Base-by-base conservation (phyloP, 805 yeast species). In the Candida chilensis region DNA sequence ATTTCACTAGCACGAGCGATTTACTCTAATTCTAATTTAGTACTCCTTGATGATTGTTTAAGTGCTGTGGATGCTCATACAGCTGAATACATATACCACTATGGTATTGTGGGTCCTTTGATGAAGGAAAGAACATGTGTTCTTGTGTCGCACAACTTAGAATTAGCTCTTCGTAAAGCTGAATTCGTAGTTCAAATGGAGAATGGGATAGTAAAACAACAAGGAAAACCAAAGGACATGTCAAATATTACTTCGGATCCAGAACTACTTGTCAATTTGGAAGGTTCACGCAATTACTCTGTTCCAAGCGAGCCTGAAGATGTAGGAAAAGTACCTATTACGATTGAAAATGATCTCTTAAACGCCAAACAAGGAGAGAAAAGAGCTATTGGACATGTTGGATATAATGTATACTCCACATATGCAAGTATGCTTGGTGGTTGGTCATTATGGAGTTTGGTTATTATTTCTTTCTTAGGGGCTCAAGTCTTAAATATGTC, bases 61-160 rank as follows among this genome's bases (percentile, higher is more conserved):
- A 79, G 94, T 52, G 98, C 98, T 32, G 97, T 90, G 33, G 98
- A 90, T 55, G 82, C 96, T 3, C 97, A 90, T 53, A 92, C 97
- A 24, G 94, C 96, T 11, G 69, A 82, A 32, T 87, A 92, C 76
- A 85, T 90, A 37, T 90, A 90, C 51, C 94, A 88, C 43, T 73
- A 86, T 43, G 88, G 96, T 59, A 79, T 90, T 32, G 68, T 84
- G 29, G 97, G 97, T 30, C 81, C 85, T 1, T 58, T 90, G 47
- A 85, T 88, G 88, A 61, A 67, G 22, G 72, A 74, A 38, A 78
- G 97, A 64, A 92, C 97, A 4, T 78, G 95, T 52, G 64, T 90
- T 34, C 66, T 90, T 42, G 96, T 90, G 3, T 85, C 96, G 4
- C 98, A 90, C 60, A 92, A 92, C 48, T 86, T 90, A 41, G 87